Base-by-base conservation (phyloP, 768 basidiomycete genomes). In the Xerocomellus chrysenteron region DNA sequence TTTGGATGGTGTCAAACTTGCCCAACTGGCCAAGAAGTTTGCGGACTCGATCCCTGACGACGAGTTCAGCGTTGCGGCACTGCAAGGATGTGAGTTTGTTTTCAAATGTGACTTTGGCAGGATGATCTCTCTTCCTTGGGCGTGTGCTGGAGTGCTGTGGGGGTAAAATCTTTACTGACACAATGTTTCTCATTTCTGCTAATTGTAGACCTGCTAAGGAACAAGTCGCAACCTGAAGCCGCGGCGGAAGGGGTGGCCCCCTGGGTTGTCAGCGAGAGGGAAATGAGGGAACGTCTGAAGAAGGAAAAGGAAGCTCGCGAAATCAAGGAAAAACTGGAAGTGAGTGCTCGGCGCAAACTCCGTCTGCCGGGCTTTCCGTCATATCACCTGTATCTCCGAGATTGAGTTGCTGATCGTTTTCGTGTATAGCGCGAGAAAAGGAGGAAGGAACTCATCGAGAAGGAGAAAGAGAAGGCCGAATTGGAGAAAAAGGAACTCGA, bases 41-140 rank as follows among this genome's bases (percentile, higher is more conserved):
- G 90, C 91, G 5, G 88, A 90, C 59, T 76, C 83, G 24, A 84
- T 95, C 21, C 92, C 94, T 0, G 88, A 92, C 37, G 86, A 88
- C 40, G 88, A 90, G 74, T 92, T 94, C 67, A 90, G 89, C 65
- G 89, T 94, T 52, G 93, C 94, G 19, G 88, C 91, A 54, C 76
- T 97, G 52, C 93, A 95, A 75, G 93, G 92, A 70, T 94, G 89
- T 90, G 70, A 82, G 89, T 85, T 36, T 65, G 24, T 52, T 58
- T 46, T 60, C 62, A 56, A 58, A 62, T 51, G 58, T 56, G 42
- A 41, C 8, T 56, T 49, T 37, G 32, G 41, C 50, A 19, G 28
- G 44, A 19, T 50, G 42, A 32, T 50, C 32, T 63, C 44, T 55
- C 28, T 63, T 61, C 50, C 50, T 65, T 61, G 65, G 59, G 59